phyloP scores from a whole-genome alignment of 768 basidiomycete genomes.

The Pisolithus orientalis region DNA sequence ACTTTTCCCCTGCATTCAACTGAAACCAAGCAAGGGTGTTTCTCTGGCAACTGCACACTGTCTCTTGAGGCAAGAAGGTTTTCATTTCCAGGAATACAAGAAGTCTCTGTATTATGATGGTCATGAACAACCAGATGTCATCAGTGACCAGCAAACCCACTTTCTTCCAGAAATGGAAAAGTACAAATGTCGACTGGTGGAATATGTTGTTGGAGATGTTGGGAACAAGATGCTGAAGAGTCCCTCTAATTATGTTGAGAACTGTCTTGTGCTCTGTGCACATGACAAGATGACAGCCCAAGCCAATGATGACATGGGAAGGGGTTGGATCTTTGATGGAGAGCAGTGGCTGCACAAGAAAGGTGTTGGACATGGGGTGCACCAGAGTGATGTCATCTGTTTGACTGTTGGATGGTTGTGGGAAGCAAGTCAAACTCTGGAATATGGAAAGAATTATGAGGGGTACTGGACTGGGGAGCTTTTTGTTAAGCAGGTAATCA shows the following conservation, averaged over 20 bases:
- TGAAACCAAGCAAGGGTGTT: too few relatives aligned
- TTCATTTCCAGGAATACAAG: slow-evolving; percentile 5
- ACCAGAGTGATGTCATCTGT: slow-evolving; percentile 33
- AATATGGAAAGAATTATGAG: slow-evolving; percentile 9
- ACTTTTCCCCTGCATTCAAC: too few relatives aligned
- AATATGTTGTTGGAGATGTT: slow-evolving; percentile 8
- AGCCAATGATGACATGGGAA: slow-evolving; percentile 28
- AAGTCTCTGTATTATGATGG: slow-evolving; percentile 18
- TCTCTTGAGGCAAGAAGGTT: slow-evolving; percentile 1
- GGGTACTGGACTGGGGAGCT: slow-evolving; percentile 4
- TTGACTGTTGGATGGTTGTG: slow-evolving; percentile 25
- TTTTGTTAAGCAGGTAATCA: slow-evolving; percentile 2
- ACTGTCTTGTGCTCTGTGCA: slow-evolving; percentile 16
- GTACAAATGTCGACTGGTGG: slow-evolving; percentile 8
- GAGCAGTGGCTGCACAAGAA: slow-evolving; percentile 34
- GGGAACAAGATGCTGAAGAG: neutral
- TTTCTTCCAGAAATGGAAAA: slow-evolving; percentile 15
- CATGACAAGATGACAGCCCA: slow-evolving; percentile 39
- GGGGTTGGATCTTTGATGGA: slow-evolving; percentile 30
- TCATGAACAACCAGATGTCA: slow-evolving; percentile 17
- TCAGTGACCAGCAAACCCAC: slow-evolving; percentile 11
- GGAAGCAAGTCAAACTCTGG: neutral
- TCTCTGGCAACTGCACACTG: neutral
- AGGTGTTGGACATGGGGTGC: slow-evolving; percentile 31
- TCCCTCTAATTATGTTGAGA: slow-evolving; percentile 14